phyloP scores from a whole-genome alignment of 345 rosid genomes.

The Lumnitzera littorea region DNA sequence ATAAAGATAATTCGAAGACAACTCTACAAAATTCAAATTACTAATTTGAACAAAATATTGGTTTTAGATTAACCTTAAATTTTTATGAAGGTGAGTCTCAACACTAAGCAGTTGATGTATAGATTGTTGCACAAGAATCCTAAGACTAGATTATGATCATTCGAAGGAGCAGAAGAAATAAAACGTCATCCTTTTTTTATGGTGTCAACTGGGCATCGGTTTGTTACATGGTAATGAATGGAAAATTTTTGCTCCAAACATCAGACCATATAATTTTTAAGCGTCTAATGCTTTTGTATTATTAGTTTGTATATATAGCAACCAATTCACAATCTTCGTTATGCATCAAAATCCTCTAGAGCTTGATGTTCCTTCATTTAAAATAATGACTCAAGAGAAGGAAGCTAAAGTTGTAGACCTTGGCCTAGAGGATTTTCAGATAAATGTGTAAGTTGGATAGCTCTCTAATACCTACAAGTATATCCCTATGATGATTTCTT shows the following conservation, averaged over 20 bases:
- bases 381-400: conserved; percentile 28
- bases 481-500: no score
- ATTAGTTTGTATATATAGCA: no score
- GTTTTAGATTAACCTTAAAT: not conserved
- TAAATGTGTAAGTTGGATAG: conserved; percentile 12
- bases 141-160: conserved; percentile 68
- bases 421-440: conserved; percentile 57
- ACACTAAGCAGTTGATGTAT: conserved; percentile 74
- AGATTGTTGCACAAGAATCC: conserved; percentile 76
- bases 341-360: conserved; percentile 55
- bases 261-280: no score
- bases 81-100: conserved; percentile 56
- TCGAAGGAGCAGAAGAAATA: conserved; percentile 75
- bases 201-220: conserved; percentile 82
- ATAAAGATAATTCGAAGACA: no score
- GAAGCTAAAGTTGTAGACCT: conserved; percentile 44
- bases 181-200: conserved; percentile 79
- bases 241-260: no score
- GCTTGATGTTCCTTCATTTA: conserved; percentile 55
- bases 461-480: no score
- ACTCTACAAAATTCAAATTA: no score
- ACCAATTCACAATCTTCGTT: no score
- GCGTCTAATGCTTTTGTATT: no score
- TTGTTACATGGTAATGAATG: conserved; percentile 60
- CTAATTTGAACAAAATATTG: no score